phyloP scores from a whole-genome alignment of 1,284 basidiomycete species.

The Naganishia sp. region DNA sequence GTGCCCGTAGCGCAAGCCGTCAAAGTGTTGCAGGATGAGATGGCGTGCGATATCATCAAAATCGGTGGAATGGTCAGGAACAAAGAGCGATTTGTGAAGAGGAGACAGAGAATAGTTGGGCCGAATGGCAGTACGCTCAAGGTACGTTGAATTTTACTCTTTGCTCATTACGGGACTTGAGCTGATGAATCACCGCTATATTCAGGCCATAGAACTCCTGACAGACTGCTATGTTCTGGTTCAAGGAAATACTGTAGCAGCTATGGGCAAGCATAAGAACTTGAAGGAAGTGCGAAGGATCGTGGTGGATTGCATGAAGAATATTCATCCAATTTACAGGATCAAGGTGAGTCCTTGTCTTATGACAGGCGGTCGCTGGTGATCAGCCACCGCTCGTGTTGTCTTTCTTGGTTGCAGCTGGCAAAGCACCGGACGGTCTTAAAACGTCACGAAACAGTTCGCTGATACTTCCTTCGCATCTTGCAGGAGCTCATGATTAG shows the following conservation, averaged over 20 bases:
- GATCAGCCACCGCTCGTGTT: not conserved
- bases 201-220: constrained; percentile 90
- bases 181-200: not conserved
- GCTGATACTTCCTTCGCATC: not conserved
- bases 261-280: constrained; percentile 94
- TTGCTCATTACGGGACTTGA: not conserved
- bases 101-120: constrained; percentile 93
- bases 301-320: constrained; percentile 98
- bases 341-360: constrained; percentile 71
- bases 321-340: constrained; percentile 98
- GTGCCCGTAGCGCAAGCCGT: constrained; percentile 74
- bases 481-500: constrained; percentile 95
- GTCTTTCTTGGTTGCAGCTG: not conserved
- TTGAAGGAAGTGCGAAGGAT: constrained; percentile 95
- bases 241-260: constrained; percentile 96
- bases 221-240: constrained; percentile 97
- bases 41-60: constrained; percentile 97
- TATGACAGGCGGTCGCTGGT: not conserved
- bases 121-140: constrained; percentile 96
- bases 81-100: constrained; percentile 96
- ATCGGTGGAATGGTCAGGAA: constrained; percentile 92
- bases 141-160: constrained; percentile 56
- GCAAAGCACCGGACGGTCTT: not conserved
- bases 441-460: not conserved
- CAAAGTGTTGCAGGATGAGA: constrained; percentile 85